Conservation (phyloP, 768 basidiomycete genomes). For the Tricholoma sp. region DNA sequence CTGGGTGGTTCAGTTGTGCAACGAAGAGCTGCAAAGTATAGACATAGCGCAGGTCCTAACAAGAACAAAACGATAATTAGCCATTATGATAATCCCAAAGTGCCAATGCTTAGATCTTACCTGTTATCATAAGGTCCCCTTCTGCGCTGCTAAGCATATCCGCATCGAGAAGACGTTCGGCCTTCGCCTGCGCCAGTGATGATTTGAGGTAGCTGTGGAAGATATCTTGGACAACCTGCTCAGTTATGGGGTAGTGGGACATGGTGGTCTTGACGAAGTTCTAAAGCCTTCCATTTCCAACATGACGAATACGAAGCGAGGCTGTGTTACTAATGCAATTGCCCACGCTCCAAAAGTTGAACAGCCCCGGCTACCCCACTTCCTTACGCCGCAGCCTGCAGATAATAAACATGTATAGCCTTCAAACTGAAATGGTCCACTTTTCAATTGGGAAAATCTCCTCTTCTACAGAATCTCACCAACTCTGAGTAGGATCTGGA, state of each 20-base stretch:
- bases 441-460: too few species aligned
- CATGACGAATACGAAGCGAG: background rate
- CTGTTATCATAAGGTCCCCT: slow-evolving; percentile 82
- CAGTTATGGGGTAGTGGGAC: slow-evolving; percentile 36
- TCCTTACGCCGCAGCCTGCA: too few species aligned
- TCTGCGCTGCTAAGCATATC: slow-evolving; percentile 75
- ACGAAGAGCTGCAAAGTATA: slow-evolving; percentile 81
- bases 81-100: background rate
- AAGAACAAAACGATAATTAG: background rate
- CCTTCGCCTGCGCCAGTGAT: slow-evolving; percentile 73
- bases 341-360: too few species aligned
- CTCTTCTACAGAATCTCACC: too few species aligned
- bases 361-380: background rate
- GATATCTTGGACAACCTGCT: slow-evolving; percentile 65
- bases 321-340: background rate
- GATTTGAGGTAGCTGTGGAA: slow-evolving; percentile 83
- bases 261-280: background rate
- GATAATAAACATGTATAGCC: too few species aligned
- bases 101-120: slow-evolving; percentile 33
- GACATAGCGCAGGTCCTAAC: slow-evolving; percentile 71
- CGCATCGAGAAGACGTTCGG: slow-evolving; percentile 66
- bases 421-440: too few species aligned
- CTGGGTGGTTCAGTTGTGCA: slow-evolving; percentile 74
- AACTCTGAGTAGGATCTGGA: too few species aligned
- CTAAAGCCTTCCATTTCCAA: background rate